Base-by-base conservation (phyloP, 75 land plant species). In the Selaginella moellendorffii region DNA sequence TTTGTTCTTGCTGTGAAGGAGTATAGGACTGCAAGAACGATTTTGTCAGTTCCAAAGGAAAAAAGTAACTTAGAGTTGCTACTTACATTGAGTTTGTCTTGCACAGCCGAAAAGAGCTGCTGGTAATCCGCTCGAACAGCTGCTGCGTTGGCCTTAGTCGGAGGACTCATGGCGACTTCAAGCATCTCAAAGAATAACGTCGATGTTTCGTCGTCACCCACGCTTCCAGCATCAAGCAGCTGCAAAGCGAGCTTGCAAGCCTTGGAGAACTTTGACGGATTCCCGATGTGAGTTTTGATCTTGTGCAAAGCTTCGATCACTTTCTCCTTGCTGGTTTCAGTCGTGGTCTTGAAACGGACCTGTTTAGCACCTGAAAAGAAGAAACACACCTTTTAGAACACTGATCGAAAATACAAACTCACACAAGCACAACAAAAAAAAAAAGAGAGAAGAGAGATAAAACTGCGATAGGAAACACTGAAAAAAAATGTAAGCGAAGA, bases 181-280 rank as follows among this genome's bases (percentile, higher is more conserved):
- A 90, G 72, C 46, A 90, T 75, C 19, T 79, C 73, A 70, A 84
- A 79, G 64, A 90, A 90, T 52, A 68, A 56, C 61, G 77, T 86
- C 52, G 78, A 63, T 26, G 81, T 87, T 29, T 60, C 85, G 19
- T 71, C 54, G 63, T 72, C 84, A n/a, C n/a, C n/a, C 24, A 87
- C 85, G 74, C 88, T 84, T 2, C 91, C 87, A 54, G 86, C 76
- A 69, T 85, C 78, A 46, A 90, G 69, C 31, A 90, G 72, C 54
- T 90, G 97, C 63, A 87, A 53, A 25, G 88, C 93, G 52, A 90
- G 81, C 74, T 87, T 90, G 31, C 88, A 84, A 30, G 97, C 97
- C 73, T 90, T 90, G 18, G 74, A 61, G 51, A 90, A 84, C 65
- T 90, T 90, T 0, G 79, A 27, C 2, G 80, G 79, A 63, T 80